Evolutionary conservation across 2,329 filamentous ascomycete genomes (phyloP), one percentile per base, ranked within the genome.

Genomic region (Curvularia eragrostidis): DNA sequence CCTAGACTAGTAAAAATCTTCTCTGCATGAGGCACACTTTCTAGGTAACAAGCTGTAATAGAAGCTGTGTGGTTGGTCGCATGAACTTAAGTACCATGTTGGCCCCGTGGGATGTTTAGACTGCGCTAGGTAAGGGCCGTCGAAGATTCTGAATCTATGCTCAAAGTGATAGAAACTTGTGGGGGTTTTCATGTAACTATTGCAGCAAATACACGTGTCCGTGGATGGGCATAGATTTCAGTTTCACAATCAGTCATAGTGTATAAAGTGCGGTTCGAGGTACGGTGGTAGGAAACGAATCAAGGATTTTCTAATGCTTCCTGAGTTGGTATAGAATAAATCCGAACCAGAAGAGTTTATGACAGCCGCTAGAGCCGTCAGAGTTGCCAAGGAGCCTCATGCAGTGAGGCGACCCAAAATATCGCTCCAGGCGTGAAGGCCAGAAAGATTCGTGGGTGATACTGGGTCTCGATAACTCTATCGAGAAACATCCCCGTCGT

Each of bases 11-110:
- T 13, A 43, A 58, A 54, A 52, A 32, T 56, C 39, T 59, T 52
- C 38, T 34, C 39, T 6, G 44, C 30, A 15, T 50, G 53, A 54
- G 52, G 56, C 48, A 59, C 43, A 39, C 18, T 24, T 19, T 36
- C 51, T 23, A 54, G 15, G 38, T n/a, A 19, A 23, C 19, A 54
- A 48, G 48, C 36, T 30, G 39, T 56, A 69, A 66, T 64, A 24
- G 3, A 30, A 15, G 23, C 13, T 3, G 15, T 32, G 15, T 65
- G 55, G 63, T 69, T 71, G 68, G 68, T 30, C 24, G 30, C 32
- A 12, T 26, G 19, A 10, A 9, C 24, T 3, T 60, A 66, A 71
- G 69, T 38, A 70, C 69, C 67, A 6, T 70, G 67, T 64, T 71
- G 69, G 56, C 21, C 39, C 43, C 55, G 55, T 62, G 56, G 62